Conservation (phyloP, 2,329 filamentous ascomycete species). For the Ceratocystis variospora region DNA sequence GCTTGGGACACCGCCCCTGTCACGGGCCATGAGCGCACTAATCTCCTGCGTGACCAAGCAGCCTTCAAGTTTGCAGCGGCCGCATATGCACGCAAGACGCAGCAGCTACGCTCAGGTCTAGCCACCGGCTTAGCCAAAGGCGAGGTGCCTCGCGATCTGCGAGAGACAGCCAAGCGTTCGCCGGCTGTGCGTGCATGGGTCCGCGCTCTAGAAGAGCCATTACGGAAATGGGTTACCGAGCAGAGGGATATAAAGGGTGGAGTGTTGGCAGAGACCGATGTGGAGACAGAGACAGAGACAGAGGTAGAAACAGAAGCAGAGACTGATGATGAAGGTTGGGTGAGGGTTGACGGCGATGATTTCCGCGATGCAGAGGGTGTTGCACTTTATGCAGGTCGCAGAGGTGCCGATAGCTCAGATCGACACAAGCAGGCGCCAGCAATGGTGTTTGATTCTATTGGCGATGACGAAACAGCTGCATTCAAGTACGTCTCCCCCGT, state of each 20-base stretch:
- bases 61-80: slow-evolving; percentile 35
- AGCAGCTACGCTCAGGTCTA: slow-evolving; percentile 31
- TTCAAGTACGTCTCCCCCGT: slow-evolving; percentile 54
- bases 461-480: slow-evolving; percentile 58
- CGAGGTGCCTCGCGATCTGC: slow-evolving; percentile 64
- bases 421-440: slow-evolving; percentile 32
- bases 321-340: slow-evolving; percentile 78
- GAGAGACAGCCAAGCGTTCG: slow-evolving; percentile 64
- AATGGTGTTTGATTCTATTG: slow-evolving; percentile 67
- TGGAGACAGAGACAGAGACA: slow-evolving; percentile 22
- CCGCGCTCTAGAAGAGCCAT: slow-evolving; percentile 70
- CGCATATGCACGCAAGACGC: slow-evolving; percentile 33
- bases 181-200: slow-evolving; percentile 68
- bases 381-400: neutral
- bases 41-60: slow-evolving; percentile 31
- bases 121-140: slow-evolving; percentile 35
- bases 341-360: slow-evolving; percentile 57
- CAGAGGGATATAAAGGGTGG: slow-evolving; percentile 23
- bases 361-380: slow-evolving; percentile 30
- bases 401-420: neutral
- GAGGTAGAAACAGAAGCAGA: slow-evolving; percentile 28
- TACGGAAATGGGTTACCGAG: slow-evolving; percentile 59
- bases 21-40: slow-evolving; percentile 20
- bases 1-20: slow-evolving; percentile 53
- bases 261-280: slow-evolving; percentile 16